phyloP scores from a whole-genome alignment of 2,329 filamentous ascomycete species.

The Salinomyces thailandicus region DNA sequence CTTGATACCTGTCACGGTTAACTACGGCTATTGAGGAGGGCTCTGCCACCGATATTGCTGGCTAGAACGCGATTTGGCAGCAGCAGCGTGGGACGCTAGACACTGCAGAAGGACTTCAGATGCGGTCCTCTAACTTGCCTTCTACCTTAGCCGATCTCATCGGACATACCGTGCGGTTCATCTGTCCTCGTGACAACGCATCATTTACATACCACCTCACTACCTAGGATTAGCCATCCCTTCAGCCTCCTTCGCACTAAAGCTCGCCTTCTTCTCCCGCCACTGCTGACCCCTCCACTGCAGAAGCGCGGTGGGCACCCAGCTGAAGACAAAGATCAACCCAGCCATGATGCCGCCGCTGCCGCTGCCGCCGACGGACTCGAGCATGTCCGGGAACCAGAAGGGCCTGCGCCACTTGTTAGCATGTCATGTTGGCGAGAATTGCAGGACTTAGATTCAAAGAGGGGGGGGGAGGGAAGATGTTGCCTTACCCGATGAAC shows the following conservation, averaged over 20 bases:
- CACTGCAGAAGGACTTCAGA: too few species aligned
- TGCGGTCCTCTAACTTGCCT: too few species aligned
- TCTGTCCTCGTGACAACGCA: too few species aligned
- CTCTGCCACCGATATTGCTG: too few species aligned
- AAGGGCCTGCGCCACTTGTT: slow-evolving; percentile 20
- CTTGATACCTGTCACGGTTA: too few species aligned
- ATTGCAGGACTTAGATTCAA: too few species aligned
- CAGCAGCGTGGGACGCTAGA: too few species aligned
- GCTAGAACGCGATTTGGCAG: too few species aligned
- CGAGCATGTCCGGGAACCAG: slow-evolving; percentile 33
- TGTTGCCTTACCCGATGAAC: slow-evolving; percentile 36
- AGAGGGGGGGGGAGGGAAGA: too few species aligned
- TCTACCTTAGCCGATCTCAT: too few species aligned
- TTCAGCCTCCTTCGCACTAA: neutral
- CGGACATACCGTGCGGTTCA: too few species aligned
- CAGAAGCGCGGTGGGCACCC: slow-evolving; percentile 18
- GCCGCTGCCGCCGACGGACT: slow-evolving; percentile 25
- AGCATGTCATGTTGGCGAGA: neutral
- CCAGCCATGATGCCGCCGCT: slow-evolving; percentile 30
- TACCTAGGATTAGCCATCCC: neutral
- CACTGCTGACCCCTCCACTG: slow-evolving; percentile 10
- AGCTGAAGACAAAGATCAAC: slow-evolving; percentile 19
- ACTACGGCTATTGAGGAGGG: too few species aligned
- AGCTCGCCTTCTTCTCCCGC: slow-evolving; percentile 1
- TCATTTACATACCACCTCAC: neutral